Conservation (phyloP, 2,329 filamentous ascomycete species). For the Fusarium sp. region DNA sequence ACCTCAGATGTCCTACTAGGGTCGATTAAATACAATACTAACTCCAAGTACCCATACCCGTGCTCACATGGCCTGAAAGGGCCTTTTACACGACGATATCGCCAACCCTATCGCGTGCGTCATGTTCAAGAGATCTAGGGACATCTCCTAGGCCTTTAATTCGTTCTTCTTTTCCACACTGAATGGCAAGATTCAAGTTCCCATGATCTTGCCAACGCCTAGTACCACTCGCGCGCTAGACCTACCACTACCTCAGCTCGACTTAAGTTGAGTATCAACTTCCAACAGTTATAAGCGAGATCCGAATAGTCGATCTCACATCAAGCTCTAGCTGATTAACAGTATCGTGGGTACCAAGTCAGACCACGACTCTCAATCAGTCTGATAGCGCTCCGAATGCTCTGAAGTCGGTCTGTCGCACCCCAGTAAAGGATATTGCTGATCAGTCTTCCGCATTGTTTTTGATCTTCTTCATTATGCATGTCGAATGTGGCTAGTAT, state of each 20-base stretch:
- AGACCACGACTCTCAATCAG: not conserved
- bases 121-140: accelerated
- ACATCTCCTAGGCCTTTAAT: accelerated
- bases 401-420: not conserved
- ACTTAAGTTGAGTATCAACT: not conserved
- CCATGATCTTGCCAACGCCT: not conserved
- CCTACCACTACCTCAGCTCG: not conserved
- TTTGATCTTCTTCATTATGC: not conserved
- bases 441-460: too few relatives aligned
- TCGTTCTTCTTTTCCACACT: not conserved
- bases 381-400: not conserved
- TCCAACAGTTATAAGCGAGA: not conserved
- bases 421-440: not conserved
- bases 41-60: too few relatives aligned
- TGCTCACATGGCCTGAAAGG: too few relatives aligned
- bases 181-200: not conserved
- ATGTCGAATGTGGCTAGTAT: not conserved
- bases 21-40: too few relatives aligned
- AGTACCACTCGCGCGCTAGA: not conserved
- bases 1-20: too few relatives aligned
- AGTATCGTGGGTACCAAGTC: not conserved
- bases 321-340: not conserved
- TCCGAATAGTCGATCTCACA: not conserved
- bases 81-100: too few relatives aligned
- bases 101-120: too few relatives aligned